Base-by-base conservation (phyloP, 169 alveolate genomes). In the Cryptosporidium sp. region DNA sequence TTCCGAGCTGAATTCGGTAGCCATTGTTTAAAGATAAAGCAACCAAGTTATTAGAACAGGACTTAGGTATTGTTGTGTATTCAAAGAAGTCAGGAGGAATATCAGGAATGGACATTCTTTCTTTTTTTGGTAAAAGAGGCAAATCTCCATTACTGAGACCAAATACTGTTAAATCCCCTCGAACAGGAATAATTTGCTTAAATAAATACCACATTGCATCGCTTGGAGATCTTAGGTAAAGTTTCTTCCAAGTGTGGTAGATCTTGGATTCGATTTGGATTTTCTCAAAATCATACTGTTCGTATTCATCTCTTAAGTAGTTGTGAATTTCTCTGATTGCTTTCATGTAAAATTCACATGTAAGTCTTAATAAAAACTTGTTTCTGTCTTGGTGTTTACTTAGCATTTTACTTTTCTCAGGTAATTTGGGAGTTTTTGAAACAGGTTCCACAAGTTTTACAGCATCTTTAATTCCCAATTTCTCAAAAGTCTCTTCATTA, bases 331-430 rank as follows among this genome's bases (percentile, higher is more conserved):
- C 70, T 5, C 18, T 31, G 23, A 41, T 21, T 29, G 68, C 52
- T 23, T 61, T 80, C 89, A 80, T 80, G 35, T 80, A 80, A 9
- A 80, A 29, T 80, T 80, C 89, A 35, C 89, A 80, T 31, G 89
- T 80, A n/a, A 45, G 50, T 26, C 80, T 80, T 59, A 80, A 29
- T 26, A 65, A 31, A 55, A 65, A 80, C n/a, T 65, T 65, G 21
- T 29, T 65, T 7, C 50, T 26, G 5, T 65, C 71, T 14, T 33
- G 50, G 26, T 33, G 71, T 33, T 65, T 65, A 29, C 52, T n/a
- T 12, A 65, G 3, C 23, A 65, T 65, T 65, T 33, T 65, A 37
- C 51, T 33, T 12, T 8, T 33, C 50, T n/a, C 31, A 21, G 50
- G 50, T 31, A 65, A 7, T 65, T 65, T 37, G 2, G 52, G 50